Percentiles rank a stretch among this genome's conserved stretches.
phyloP scores from a whole-genome alignment of 2,329 filamentous ascomycete species.

The Ambrosiella cleistominuta region DNA sequence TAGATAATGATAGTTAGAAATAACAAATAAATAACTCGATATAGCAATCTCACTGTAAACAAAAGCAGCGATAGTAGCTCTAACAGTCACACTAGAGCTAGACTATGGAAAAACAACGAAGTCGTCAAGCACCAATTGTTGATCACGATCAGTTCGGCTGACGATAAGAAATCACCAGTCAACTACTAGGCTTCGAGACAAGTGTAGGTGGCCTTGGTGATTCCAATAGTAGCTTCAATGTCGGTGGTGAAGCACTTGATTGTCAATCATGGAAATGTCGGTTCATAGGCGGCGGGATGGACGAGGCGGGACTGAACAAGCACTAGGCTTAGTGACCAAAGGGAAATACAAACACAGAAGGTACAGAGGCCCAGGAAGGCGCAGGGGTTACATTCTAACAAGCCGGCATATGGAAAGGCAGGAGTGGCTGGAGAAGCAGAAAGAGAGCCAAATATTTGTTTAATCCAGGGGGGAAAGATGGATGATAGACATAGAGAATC shows the following conservation, averaged over 20 bases:
- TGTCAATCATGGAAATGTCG: too few relatives aligned
- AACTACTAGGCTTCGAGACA: too few relatives aligned
- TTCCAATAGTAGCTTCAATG: too few relatives aligned
- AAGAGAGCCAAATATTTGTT: neutral
- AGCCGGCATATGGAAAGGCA: neutral
- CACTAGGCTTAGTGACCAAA: neutral
- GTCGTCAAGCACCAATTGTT: too few relatives aligned
- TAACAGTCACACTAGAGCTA: too few relatives aligned
- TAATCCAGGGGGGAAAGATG: neutral
- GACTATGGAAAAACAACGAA: too few relatives aligned
- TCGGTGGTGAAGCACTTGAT: too few relatives aligned
- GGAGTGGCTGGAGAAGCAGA: neutral
- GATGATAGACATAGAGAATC: too few relatives aligned
- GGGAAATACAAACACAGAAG: neutral
- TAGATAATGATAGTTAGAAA: constrained; percentile 6
- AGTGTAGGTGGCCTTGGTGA: too few relatives aligned
- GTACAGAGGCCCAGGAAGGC: neutral
- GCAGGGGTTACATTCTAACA: neutral
- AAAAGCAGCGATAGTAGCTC: neutral
- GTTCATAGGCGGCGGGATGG: neutral
- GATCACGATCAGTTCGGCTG: too few relatives aligned
- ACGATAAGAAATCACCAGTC: too few relatives aligned
- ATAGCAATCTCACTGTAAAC: constrained; percentile 6
- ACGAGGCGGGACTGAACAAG: neutral
- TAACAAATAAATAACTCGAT: constrained; percentile 12